Conservation (phyloP, 2,329 filamentous ascomycete species). For the Teratosphaeria nubilosa region DNA sequence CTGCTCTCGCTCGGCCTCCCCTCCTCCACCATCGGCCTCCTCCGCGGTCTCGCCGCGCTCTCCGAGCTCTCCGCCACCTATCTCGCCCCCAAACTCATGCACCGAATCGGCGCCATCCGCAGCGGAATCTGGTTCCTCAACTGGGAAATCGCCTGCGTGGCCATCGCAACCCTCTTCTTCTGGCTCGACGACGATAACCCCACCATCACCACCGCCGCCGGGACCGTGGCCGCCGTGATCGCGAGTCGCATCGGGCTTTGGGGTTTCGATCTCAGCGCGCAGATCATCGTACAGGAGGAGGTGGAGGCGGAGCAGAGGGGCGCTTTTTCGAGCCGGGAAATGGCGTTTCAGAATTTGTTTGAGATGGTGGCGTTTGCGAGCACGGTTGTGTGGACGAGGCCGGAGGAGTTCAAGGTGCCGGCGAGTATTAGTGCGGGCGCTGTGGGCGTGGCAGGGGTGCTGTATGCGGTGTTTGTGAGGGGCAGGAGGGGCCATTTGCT, state of each 20-base stretch:
- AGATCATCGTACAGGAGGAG: conserved; percentile 37
- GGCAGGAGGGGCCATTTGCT: conserved; percentile 50
- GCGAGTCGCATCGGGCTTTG: conserved; percentile 36
- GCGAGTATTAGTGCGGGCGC: conserved; percentile 48
- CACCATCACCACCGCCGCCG: conserved; percentile 10
- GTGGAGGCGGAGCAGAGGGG: conserved; percentile 42
- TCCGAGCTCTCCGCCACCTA: conserved; percentile 54
- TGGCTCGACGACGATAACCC: conserved; percentile 18
- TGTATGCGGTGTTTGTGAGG: conserved; percentile 50
- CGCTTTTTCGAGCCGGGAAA: conserved; percentile 58
- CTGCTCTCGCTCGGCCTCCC: conserved; percentile 46
- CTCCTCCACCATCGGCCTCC: conserved; percentile 42
- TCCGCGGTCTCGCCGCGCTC: conserved; percentile 43
- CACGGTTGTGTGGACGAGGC: conserved; percentile 54
- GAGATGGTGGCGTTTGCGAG: conserved; percentile 57
- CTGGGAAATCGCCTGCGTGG: conserved; percentile 52
- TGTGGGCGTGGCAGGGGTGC: conserved; percentile 37
- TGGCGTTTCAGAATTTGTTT: conserved; percentile 58
- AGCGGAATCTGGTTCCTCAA: conserved; percentile 60
- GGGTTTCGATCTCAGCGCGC: conserved; percentile 39
- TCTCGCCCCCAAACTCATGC: conserved; percentile 47
- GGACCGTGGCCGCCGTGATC: conserved; percentile 30
- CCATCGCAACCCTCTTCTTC: conserved; percentile 29
- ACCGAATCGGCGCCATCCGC: conserved; percentile 42
- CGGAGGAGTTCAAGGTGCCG: conserved; percentile 54